phyloP scores from a whole-genome alignment of 2,329 filamentous ascomycete species.

The Fusarium sp. region DNA sequence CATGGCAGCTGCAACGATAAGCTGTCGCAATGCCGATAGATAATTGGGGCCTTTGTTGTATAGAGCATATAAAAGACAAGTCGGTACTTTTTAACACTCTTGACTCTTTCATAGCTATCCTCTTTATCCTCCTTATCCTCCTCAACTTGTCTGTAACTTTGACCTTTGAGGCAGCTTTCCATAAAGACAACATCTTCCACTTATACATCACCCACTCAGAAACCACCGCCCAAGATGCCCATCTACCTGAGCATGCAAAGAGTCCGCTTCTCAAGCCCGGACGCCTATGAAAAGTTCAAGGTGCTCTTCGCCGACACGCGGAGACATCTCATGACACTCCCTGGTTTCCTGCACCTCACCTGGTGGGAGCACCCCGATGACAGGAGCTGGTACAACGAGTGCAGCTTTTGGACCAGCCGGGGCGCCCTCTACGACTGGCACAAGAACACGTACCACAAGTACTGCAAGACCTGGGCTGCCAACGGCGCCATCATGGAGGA shows the following conservation, averaged over 20 bases:
- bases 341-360: conserved; percentile 22
- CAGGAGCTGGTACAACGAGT: conserved; percentile 33
- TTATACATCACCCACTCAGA: too few species aligned
- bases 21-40: background rate
- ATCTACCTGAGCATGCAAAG: conserved; percentile 29
- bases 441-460: conserved; percentile 38
- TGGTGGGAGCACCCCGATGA: conserved; percentile 35
- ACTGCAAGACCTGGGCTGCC: conserved; percentile 33
- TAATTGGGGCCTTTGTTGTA: background rate
- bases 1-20: background rate
- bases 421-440: conserved; percentile 34
- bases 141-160: background rate
- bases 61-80: background rate
- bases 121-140: background rate
- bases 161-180: background rate
- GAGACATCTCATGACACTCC: conserved; percentile 29
- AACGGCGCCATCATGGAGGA: conserved; percentile 42
- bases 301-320: conserved; percentile 33
- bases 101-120: background rate
- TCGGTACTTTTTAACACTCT: background rate
- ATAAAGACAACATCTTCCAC: background rate
- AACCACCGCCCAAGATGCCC: conserved; percentile 1
- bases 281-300: conserved; percentile 33
- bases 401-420: conserved; percentile 37
- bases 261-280: conserved; percentile 32